Base-by-base conservation (phyloP, 2,329 filamentous ascomycete species). In the Stagonosporopsis cucurbitacearum region DNA sequence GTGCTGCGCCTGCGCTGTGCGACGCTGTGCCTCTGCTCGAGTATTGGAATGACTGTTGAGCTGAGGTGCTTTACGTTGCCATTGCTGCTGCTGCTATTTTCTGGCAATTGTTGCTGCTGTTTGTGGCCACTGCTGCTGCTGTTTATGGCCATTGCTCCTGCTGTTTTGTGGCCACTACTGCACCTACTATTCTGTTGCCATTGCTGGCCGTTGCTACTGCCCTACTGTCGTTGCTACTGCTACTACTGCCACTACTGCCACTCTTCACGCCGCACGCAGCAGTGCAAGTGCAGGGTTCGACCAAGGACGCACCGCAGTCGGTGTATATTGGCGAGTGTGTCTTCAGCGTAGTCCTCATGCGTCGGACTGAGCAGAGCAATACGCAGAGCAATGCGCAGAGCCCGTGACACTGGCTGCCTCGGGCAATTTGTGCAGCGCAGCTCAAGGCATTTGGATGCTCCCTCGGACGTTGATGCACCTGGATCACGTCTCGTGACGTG, bases 1-100 rank as follows among this genome's bases (percentile, higher is more conserved):
- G 68, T 66, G 57, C 61, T 65, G 50, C 55, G 63, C 65, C 63
- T 62, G 59, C 50, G 57, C 60, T 53, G 67, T 69, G 56, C 47
- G 47, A 56, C 53, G 28, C 43, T 47, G 53, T 51, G 42, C 53
- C 19, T 41, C 58, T 54, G 39, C 46, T 22, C 30, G 25, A 52
- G 41, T 65, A 58, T 67, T 60, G 60, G 17, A 59, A n/a, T n/a
- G n/a, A n/a, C n/a, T n/a, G n/a, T n/a, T n/a, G n/a, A n/a, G n/a
- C n/a, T n/a, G n/a, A n/a, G n/a, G n/a, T n/a, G n/a, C n/a, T n/a
- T n/a, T n/a, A n/a, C n/a, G n/a, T n/a, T n/a, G n/a, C n/a, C n/a
- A n/a, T n/a, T n/a, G n/a, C n/a, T n/a, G n/a, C n/a, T n/a, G n/a
- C n/a, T n/a, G n/a, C n/a, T n/a, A n/a, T n/a, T n/a, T n/a, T n/a